Conservation (phyloP, 257 asterid species). For the Primulina tabacum region DNA sequence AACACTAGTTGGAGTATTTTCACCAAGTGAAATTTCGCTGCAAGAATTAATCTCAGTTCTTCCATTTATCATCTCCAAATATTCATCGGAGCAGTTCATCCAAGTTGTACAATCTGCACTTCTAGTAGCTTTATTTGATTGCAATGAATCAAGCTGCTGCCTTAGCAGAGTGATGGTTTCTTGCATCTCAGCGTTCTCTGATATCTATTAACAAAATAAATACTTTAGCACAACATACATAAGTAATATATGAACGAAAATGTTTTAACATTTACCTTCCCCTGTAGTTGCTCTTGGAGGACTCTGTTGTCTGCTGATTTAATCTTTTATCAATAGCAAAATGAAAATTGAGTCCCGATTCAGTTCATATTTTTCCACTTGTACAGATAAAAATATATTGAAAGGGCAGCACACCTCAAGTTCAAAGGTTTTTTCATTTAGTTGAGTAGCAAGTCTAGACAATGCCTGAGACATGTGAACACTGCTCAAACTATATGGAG, state of each 20-base stretch:
- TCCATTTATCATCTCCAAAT: slow-evolving; percentile 28
- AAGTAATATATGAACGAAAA: slow-evolving; percentile 13
- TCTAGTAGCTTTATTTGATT: slow-evolving; percentile 36
- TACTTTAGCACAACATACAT: slow-evolving; percentile 14
- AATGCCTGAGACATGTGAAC: slow-evolving; percentile 38
- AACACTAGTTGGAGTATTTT: slow-evolving; percentile 52
- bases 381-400: slow-evolving; percentile 17
- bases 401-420: slow-evolving; percentile 60
- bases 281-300: slow-evolving; percentile 77
- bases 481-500: slow-evolving; percentile 45
- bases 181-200: slow-evolving; percentile 65
- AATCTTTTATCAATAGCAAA: slow-evolving; percentile 38
- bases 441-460: slow-evolving; percentile 70
- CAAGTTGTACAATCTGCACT: slow-evolving; percentile 31
- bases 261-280: slow-evolving; percentile 45
- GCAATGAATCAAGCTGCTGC: slow-evolving; percentile 51
- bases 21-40: slow-evolving; percentile 42
- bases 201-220: slow-evolving; percentile 33
- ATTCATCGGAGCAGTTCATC: slow-evolving; percentile 36
- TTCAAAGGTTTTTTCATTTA: slow-evolving; percentile 71
- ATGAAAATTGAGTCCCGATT: slow-evolving; percentile 24
- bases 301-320: slow-evolving; percentile 88
- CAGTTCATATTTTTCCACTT: slow-evolving; percentile 28
- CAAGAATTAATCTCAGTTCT: slow-evolving; percentile 33
- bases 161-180: slow-evolving; percentile 52